Evolutionary conservation across 768 basidiomycete genomes (phyloP), one percentile per base, ranked within the genome.

Genomic region (Rhodotorula babjevae): DNA sequence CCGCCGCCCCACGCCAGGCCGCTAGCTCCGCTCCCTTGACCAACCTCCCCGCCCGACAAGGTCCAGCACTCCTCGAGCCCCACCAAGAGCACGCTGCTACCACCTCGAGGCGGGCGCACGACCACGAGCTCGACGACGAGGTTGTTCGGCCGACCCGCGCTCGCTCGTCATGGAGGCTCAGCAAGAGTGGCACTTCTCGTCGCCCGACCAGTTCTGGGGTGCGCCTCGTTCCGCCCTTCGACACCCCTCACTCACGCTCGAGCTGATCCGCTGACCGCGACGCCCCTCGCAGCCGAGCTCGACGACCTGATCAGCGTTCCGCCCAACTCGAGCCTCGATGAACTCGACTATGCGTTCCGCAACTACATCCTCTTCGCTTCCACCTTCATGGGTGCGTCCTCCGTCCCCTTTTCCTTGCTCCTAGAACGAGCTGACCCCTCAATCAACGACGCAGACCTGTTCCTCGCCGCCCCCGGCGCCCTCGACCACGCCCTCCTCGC

Each of bases 151-250:
- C 49, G 49, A 49, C 21, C 2, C 19, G 49, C 3, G 19, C 19
- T 49, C 15, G 8, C 23, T 9, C 49, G 58, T 3, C 33, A 73
- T 76, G 67, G 78, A 74, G 57, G 83, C 90, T n/a, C 90, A 88
- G 44, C 89, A 92, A 71, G 87, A 88, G 40, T 93, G 92, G 81
- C 84, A 89, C 71, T 88, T 93, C 75, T 88, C 90, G 75, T 89
- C 87, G 67, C 86, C 90, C 57, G 90, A 90, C 75, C 90, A 93
- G 81, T 93, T 93, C 80, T 93, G 92, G 71, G 50, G 50, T 52
- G 25, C 46, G n/a, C 29, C 66, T n/a, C n/a, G n/a, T 62, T 56
- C 8, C 33, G 61, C 29, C 29, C 21, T 5, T 23, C 21, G 2
- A 23, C 27, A 57, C 27, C 25, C 31, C 23, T 21, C 62, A 3